phyloP scores from a whole-genome alignment of 495 filamentous ascomycete species.

The Lindgomyces ingoldianus region DNA sequence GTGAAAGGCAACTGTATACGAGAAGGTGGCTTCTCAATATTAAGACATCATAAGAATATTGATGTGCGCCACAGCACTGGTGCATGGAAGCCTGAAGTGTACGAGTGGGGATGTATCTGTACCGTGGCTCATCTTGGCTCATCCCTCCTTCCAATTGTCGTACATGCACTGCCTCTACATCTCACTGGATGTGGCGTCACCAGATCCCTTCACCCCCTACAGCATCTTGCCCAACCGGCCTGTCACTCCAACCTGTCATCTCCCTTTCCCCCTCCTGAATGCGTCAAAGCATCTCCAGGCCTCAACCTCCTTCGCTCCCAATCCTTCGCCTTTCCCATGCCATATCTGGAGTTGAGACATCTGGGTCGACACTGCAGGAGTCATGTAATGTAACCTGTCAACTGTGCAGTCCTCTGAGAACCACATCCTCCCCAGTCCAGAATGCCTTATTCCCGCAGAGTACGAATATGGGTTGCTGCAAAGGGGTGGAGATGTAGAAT shows the following conservation, averaged over 20 bases:
- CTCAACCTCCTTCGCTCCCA: constrained; percentile 4
- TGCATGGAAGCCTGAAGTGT: no score
- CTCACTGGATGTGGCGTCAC: constrained; percentile 20
- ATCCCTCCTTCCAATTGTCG: constrained; percentile 3
- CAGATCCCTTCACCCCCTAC: not conserved
- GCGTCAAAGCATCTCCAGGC: not conserved
- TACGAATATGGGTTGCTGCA: constrained; percentile 12
- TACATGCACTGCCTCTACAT: constrained; percentile 19
- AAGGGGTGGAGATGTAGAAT: constrained; percentile 7
- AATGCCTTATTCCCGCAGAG: not conserved
- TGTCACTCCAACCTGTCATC: constrained; percentile 15
- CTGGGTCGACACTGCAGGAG: constrained; percentile 15
- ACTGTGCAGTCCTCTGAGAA: constrained; percentile 23
- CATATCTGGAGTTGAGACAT: constrained; percentile 19
- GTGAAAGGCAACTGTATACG: constrained; percentile 5
- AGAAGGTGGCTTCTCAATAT: constrained; percentile 15
- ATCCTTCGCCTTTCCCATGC: constrained; percentile 17
- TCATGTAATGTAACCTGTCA: constrained; percentile 30
- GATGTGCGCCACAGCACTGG: not conserved
- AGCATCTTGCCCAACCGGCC: not conserved
- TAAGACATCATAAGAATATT: constrained; percentile 6
- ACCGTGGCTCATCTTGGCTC: not conserved
- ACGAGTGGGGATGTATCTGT: not conserved
- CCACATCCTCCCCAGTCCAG: constrained; percentile 5
- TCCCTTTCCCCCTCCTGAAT: constrained; percentile 1